Evolutionary conservation across 2,329 filamentous ascomycete species (phyloP).

Genomic region (Fusarium fujikuroi): DNA sequence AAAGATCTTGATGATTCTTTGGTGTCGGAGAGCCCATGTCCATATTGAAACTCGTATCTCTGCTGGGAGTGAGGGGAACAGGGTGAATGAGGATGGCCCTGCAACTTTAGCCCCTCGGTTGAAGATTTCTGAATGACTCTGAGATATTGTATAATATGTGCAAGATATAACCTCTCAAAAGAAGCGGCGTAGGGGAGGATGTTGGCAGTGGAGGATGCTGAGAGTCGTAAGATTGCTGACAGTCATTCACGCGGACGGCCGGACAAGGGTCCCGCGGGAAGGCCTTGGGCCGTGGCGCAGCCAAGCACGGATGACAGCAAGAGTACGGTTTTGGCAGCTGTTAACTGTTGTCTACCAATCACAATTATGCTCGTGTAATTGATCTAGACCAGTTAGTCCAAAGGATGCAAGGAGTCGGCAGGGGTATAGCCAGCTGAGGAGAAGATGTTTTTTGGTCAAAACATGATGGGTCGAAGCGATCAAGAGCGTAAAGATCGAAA

Average conservation of each 20-base stretch:
- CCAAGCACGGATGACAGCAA: not conserved
- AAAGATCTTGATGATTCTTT: not conserved
- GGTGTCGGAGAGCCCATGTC: not conserved
- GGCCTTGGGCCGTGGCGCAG: not conserved
- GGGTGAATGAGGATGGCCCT: not conserved
- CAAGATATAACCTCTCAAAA: not conserved
- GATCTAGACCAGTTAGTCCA: not conserved
- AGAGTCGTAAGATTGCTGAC: not conserved
- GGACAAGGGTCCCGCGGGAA: not conserved
- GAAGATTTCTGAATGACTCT: not conserved
- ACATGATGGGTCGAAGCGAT: rapidly evolving
- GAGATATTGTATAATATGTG: not conserved
- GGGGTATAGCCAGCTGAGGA: not conserved
- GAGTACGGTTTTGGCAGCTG: not conserved
- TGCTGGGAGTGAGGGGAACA: not conserved
- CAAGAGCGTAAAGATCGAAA: not conserved
- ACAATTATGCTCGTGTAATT: not conserved
- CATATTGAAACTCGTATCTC: not conserved
- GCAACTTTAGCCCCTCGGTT: rapidly evolving
- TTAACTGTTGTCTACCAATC: not conserved
- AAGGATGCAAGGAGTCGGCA: not conserved
- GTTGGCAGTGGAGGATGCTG: not conserved
- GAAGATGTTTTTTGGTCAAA: not conserved
- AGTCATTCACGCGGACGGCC: too few relatives aligned
- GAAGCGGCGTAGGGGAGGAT: not conserved